A percentile compares a stretch with the other conserved stretches of the same genome.
phyloP scores from a whole-genome alignment of 2,329 filamentous ascomycete species.

The Alternaria sp. region DNA sequence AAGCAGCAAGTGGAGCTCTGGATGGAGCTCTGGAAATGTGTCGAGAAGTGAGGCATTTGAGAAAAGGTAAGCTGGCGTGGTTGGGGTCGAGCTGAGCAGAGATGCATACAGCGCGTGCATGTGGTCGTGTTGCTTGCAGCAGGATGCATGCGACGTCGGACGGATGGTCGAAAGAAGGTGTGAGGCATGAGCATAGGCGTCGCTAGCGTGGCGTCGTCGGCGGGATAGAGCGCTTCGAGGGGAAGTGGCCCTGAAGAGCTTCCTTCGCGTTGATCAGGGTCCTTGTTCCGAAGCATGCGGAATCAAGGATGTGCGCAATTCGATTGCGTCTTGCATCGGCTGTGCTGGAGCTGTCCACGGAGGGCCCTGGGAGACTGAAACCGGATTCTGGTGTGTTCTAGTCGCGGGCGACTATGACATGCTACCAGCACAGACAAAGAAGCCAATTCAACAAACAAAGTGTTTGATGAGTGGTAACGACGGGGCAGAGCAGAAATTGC shows the following conservation, averaged over 20 bases:
- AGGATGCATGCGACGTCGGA: constrained; percentile 17
- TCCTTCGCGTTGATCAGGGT: constrained; percentile 19
- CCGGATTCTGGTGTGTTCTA: constrained; percentile 11
- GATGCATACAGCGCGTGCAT: constrained; percentile 19
- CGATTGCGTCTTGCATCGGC: constrained; percentile 12
- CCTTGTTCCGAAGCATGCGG: constrained; percentile 5
- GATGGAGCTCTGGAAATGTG: neutral
- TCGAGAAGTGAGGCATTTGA: constrained; percentile 10
- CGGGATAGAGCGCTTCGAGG: constrained; percentile 23
- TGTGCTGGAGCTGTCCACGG: constrained; percentile 1
- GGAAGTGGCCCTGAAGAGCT: neutral
- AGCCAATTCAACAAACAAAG: neutral
- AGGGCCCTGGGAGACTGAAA: constrained; percentile 8
- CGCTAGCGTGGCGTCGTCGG: constrained; percentile 10
- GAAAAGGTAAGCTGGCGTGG: neutral
- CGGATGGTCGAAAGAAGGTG: constrained; percentile 10
- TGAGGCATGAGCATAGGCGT: constrained; percentile 1
- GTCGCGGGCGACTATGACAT: neutral
- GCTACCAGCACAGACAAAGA: constrained; percentile 18
- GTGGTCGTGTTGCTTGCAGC: constrained; percentile 20
- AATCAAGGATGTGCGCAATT: neutral
- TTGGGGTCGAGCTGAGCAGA: constrained; percentile 1
- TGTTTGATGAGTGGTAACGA: neutral
- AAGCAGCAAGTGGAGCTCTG: constrained; percentile 10
- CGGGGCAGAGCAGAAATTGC: neutral